Evolutionary conservation across 202 grass and related monocot species (phyloP).

Genomic region (Carex arenaria): DNA sequence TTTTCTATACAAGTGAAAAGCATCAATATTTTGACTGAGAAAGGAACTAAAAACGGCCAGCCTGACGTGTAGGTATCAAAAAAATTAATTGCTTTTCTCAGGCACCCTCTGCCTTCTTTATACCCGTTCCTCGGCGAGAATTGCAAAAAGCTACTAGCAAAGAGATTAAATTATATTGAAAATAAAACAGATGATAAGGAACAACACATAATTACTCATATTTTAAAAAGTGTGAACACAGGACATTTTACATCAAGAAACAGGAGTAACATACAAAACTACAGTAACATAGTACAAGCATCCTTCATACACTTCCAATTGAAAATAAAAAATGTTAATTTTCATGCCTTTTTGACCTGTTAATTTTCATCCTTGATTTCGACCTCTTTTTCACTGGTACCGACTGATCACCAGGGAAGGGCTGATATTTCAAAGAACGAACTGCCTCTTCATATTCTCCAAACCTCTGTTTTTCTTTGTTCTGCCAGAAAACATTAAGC

Average conservation of each 20-base stretch:
- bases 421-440: constrained; percentile 68
- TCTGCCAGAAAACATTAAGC: constrained; percentile 35
- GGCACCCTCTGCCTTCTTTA: neutral
- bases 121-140: neutral
- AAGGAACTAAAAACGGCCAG: neutral
- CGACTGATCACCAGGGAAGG: constrained; percentile 31
- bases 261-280: neutral
- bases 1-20: neutral
- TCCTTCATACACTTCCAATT: neutral
- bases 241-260: neutral
- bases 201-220: neutral
- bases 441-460: constrained; percentile 53
- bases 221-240: neutral
- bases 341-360: neutral
- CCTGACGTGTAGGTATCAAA: neutral
- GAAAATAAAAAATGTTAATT: neutral
- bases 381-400: constrained; percentile 15
- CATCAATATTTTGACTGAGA: neutral
- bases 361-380: constrained; percentile 17
- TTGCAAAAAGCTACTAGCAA: neutral
- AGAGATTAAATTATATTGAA: neutral
- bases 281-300: neutral
- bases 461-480: constrained; percentile 62
- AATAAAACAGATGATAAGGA: neutral
- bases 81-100: neutral